Conservation (phyloP, 2,329 filamentous ascomycete species). For the Cytospora schulzeri region DNA sequence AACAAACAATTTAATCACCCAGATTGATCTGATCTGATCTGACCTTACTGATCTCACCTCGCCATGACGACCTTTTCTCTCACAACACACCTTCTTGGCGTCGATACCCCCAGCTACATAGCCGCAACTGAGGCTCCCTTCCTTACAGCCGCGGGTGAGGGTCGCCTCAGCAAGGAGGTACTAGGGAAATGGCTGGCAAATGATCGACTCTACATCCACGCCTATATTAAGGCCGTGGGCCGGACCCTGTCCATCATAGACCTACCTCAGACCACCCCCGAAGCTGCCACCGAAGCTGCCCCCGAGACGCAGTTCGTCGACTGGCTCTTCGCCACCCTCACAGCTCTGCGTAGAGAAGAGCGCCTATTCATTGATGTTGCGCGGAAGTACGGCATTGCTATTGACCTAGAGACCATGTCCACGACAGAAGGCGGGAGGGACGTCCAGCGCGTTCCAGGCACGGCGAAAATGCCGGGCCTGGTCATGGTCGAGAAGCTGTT, state of each 20-base stretch:
- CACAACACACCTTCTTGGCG: constrained; percentile 58
- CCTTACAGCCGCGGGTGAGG: constrained; percentile 64
- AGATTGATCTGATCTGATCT: not conserved
- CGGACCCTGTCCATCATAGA: constrained; percentile 64
- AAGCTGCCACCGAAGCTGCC: constrained; percentile 29
- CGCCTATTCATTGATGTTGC: constrained; percentile 69
- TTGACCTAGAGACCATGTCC: constrained; percentile 40
- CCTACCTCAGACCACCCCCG: constrained; percentile 44
- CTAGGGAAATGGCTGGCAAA: constrained; percentile 71
- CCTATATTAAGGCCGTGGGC: constrained; percentile 69
- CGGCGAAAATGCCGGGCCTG: constrained; percentile 44
- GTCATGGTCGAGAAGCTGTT: constrained; percentile 50
- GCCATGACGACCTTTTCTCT: constrained; percentile 42
- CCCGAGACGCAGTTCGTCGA: constrained; percentile 60
- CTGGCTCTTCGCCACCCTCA: constrained; percentile 64
- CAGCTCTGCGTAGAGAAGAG: constrained; percentile 68
- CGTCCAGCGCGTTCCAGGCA: constrained; percentile 30
- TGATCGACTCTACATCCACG: constrained; percentile 71
- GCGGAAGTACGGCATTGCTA: constrained; percentile 57
- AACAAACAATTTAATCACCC: no score
- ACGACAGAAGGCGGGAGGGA: constrained; percentile 20
- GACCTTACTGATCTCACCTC: not conserved
- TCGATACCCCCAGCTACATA: constrained; percentile 48
- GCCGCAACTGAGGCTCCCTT: constrained; percentile 68
- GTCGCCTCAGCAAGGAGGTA: constrained; percentile 56